Base-by-base conservation (phyloP, 1,284 basidiomycete species). In the Melanopsichium pennsylvanicum region DNA sequence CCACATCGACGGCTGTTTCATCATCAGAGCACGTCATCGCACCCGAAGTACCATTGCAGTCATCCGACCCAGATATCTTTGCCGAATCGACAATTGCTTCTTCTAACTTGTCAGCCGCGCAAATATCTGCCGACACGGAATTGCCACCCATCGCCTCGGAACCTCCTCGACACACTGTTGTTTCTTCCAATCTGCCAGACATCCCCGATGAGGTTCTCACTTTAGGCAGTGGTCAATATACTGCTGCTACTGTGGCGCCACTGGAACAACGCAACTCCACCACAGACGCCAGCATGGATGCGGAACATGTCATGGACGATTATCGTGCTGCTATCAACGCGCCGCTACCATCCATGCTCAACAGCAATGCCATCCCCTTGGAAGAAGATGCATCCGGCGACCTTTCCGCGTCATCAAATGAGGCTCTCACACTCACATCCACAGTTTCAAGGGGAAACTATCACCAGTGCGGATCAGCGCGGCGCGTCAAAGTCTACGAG, bases 391-490 rank as follows among this genome's bases (percentile, higher is more conserved):
- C 67, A 6, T 64, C 67, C 9, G 67, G 60, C 18, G 67, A 70
- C 26, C 56, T 70, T 0, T 63, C 67, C 9, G 56, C 61, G 2
- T 56, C 61, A 22, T 70, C 67, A 40, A 64, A 64, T 21, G 67
- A 70, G 25, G 51, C 67, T n/a, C 61, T 72, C 29, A 67, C 72
- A 3, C 61, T 70, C 25, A 70, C 78, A 18, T 74, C 76, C 19
- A 79, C 78, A 19, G 70, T 78, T 7, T 70, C 75, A 1, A 57
- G 79, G 10, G 79, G 79, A 18, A 51, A 55, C 29, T 81, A 70
- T 33, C 79, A 81, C 37, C 79, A 81, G 35, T 81, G 79, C 44
- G 79, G 79, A 21, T 77, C 78, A 3, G 79, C 78, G 11, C 62
- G 79, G 15, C 57, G 79, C 4, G 79, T 80, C 46, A 80, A 80